These are phyloP conservation scores for Picea engelmannii DNA, from an alignment of 83 land plant species.

Conservation along the genomic window DNA sequence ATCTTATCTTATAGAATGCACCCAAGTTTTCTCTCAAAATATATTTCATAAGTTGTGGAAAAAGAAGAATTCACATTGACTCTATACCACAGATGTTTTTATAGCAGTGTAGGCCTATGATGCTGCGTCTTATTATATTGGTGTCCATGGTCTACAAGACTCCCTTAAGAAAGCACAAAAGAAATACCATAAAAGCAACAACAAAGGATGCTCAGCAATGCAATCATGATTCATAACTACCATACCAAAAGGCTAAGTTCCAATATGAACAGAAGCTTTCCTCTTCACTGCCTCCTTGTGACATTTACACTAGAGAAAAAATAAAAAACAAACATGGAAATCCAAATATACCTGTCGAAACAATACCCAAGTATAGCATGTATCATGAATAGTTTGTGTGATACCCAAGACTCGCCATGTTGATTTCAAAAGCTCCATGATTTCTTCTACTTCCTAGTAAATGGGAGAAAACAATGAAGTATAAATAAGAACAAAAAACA, in stretches of 20 bases:
- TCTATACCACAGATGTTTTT: background rate
- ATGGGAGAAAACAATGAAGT: background rate
- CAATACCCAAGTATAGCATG: conserved; percentile 92
- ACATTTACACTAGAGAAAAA: background rate
- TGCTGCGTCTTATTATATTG: background rate
- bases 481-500: background rate
- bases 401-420: conserved; percentile 92
- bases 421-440: conserved; percentile 88
- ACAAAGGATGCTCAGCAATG: background rate
- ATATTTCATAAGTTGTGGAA: background rate
- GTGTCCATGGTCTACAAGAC: background rate
- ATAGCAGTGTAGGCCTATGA: background rate
- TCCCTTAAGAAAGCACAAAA: background rate
- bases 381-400: conserved; percentile 94
- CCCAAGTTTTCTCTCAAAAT: background rate
- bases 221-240: background rate
- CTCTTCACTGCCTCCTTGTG: background rate
- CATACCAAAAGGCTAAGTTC: background rate
- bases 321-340: background rate
- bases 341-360: conserved; percentile 82
- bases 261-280: conserved; percentile 1
- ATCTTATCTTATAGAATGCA: background rate
- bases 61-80: background rate
- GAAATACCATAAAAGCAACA: background rate
- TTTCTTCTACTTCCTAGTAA: conserved; percentile 85